A percentile compares a stretch with the other conserved stretches of the same genome.
phyloP scores from a whole-genome alignment of 768 basidiomycete genomes.

The Fomitopsis serialis region DNA sequence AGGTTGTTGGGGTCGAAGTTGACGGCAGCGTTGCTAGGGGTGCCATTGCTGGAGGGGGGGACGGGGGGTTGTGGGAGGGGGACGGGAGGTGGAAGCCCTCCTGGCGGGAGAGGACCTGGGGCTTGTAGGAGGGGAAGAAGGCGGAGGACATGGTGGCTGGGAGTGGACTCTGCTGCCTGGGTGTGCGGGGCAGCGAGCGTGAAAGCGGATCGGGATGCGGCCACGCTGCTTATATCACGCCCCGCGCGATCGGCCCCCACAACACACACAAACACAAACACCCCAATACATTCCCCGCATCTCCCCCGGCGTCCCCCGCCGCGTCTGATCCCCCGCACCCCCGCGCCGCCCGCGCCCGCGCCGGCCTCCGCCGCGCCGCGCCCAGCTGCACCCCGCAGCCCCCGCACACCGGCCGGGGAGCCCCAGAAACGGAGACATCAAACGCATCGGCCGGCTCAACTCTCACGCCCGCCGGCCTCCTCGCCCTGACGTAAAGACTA shows the following conservation, averaged over 20 bases:
- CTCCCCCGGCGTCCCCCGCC: not conserved
- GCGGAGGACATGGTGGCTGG: conserved; percentile 16
- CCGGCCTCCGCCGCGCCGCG: not conserved
- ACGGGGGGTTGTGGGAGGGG: conserved; percentile 27
- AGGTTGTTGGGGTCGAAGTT: conserved; percentile 28
- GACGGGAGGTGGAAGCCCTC: conserved; percentile 69
- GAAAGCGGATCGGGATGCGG: not conserved
- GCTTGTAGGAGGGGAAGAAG: conserved; percentile 37
- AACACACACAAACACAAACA: not conserved
- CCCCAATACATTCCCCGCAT: not conserved
- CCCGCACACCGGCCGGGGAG: not conserved
- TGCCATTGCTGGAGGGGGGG: conserved; percentile 19
- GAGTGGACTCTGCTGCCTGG: not conserved
- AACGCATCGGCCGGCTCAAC: not conserved
- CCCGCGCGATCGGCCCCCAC: not conserved
- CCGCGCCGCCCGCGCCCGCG: no score
- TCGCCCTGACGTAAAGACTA: not conserved
- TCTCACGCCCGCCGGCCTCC: not conserved
- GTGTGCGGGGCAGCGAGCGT: not conserved
- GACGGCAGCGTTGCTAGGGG: conserved; percentile 13
- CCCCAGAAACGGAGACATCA: not conserved
- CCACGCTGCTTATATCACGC: not conserved
- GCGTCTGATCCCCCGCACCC: not conserved
- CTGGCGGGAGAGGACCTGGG: conserved; percentile 50
- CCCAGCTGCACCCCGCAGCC: not conserved